Conservation (phyloP, 495 filamentous ascomycete genomes). For the Aspergillus ostianus region DNA sequence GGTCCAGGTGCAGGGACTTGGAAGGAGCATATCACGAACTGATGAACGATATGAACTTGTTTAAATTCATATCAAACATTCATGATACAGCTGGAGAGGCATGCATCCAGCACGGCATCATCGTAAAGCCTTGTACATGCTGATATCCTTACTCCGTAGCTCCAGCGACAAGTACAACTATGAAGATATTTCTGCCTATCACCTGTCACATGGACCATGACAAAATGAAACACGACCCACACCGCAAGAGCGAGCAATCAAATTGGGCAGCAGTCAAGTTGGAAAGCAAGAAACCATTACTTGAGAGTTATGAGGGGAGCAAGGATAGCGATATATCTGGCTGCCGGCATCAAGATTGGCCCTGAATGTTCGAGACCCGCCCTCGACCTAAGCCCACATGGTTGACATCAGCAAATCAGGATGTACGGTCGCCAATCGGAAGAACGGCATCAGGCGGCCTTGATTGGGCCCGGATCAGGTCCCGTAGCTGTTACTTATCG, state of each 20-base stretch:
- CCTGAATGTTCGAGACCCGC: not conserved
- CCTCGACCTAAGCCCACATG: not conserved
- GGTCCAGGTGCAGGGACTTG: too few species aligned
- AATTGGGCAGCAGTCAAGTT: not conserved
- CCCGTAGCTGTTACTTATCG: not conserved
- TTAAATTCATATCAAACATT: too few species aligned
- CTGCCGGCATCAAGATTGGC: not conserved
- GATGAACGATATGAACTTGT: too few species aligned
- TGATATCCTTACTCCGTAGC: too few species aligned
- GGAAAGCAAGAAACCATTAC: too few species aligned
- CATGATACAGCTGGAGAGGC: too few species aligned
- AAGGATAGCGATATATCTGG: not conserved
- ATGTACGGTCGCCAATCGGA: not conserved
- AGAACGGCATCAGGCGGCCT: not conserved
- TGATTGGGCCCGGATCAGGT: not conserved
- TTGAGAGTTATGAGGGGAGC: too few species aligned
- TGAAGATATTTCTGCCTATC: not conserved
- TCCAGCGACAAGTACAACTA: too few species aligned
- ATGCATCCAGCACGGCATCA: too few species aligned
- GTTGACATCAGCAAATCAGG: not conserved
- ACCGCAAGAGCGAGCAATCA: not conserved
- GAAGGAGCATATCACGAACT: too few species aligned
- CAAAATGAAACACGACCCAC: not conserved
- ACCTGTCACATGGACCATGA: not conserved
- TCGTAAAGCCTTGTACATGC: too few species aligned